Conservation (phyloP, 2,329 filamentous ascomycete species). For the Arachnomyces sp. region DNA sequence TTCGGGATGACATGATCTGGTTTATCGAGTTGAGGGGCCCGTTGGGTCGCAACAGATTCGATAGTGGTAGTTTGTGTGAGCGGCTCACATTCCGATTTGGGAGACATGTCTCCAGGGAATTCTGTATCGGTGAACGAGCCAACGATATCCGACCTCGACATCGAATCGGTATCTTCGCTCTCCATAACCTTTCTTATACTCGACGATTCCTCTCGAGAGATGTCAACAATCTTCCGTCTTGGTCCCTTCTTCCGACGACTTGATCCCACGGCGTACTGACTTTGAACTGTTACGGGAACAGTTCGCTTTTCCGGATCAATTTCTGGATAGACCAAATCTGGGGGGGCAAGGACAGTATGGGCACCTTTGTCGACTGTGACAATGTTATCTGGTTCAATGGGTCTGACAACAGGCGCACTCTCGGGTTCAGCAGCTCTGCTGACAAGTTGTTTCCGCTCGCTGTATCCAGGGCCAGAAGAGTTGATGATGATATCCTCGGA, state of each 20-base stretch:
- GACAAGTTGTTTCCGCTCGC: constrained; percentile 73
- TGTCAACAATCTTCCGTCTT: constrained; percentile 50
- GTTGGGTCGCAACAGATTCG: constrained; percentile 14
- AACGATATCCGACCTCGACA: no score
- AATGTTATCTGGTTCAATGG: constrained; percentile 53
- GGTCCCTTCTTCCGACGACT: constrained; percentile 42
- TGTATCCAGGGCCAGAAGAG: constrained; percentile 69
- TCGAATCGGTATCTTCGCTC: no score
- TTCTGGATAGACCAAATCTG: constrained; percentile 10
- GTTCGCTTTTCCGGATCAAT: constrained; percentile 9
- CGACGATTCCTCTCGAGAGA: constrained; percentile 38
- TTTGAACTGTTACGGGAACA: constrained; percentile 12
- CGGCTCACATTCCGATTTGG: no score
- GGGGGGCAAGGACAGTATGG: constrained; percentile 7
- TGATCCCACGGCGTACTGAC: constrained; percentile 24
- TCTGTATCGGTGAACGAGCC: no score
- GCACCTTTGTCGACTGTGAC: constrained; percentile 61
- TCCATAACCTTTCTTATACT: neutral
- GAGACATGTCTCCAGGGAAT: no score
- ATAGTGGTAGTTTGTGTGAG: constrained; percentile 7
- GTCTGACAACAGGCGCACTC: constrained; percentile 69
- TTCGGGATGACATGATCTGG: constrained; percentile 17
- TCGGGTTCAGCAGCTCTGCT: constrained; percentile 71
- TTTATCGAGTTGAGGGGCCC: constrained; percentile 11
- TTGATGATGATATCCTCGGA: constrained; percentile 87